A percentile compares a stretch with the other conserved stretches of the same genome.
These are phyloP conservation scores for Sporothrix curviconia DNA, from an alignment of 2,329 filamentous ascomycete species.

Conservation along the genomic window DNA sequence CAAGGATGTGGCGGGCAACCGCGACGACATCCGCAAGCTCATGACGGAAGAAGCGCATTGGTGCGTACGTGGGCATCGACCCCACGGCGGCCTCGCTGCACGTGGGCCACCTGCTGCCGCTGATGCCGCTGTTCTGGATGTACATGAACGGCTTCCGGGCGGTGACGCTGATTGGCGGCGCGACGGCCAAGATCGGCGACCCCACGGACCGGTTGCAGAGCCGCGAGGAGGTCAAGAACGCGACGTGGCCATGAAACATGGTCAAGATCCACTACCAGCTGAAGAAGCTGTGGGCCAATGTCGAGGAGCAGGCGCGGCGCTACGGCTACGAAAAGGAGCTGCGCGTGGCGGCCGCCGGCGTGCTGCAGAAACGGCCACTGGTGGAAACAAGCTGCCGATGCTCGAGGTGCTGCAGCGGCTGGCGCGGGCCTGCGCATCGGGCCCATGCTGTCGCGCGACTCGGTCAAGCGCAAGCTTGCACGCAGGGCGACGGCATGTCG, in stretches of 20 bases:
- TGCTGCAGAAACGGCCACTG: slow-evolving; percentile 81
- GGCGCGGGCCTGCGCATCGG: slow-evolving; percentile 67
- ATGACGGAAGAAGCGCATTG: slow-evolving; percentile 60
- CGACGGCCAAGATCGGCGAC: slow-evolving; percentile 73
- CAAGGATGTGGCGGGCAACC: slow-evolving; percentile 62
- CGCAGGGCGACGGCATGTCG: slow-evolving; percentile 86
- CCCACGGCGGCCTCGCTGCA: slow-evolving; percentile 75
- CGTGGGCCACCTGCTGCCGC: slow-evolving; percentile 69
- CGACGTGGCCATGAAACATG: slow-evolving; percentile 57
- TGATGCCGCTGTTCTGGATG: slow-evolving; percentile 82
- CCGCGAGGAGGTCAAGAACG: slow-evolving; percentile 46
- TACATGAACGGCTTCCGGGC: slow-evolving; percentile 67
- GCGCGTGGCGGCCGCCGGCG: slow-evolving; percentile 58
- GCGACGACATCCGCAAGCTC: slow-evolving; percentile 52
- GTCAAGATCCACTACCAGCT: slow-evolving; percentile 64
- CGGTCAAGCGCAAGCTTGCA: slow-evolving; percentile 66
- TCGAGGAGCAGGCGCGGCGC: slow-evolving; percentile 57
- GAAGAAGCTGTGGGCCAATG: slow-evolving; percentile 66
- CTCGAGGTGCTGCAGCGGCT: slow-evolving; percentile 69
- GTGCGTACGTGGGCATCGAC: slow-evolving; percentile 75
- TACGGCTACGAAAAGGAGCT: slow-evolving; percentile 58
- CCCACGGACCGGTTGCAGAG: slow-evolving; percentile 63
- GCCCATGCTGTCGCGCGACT: slow-evolving; percentile 81
- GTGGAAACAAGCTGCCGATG: slow-evolving; percentile 65
- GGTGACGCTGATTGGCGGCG: slow-evolving; percentile 63